Base-by-base conservation (phyloP, 176 grass and related monocot species). In the Themeda triandra region DNA sequence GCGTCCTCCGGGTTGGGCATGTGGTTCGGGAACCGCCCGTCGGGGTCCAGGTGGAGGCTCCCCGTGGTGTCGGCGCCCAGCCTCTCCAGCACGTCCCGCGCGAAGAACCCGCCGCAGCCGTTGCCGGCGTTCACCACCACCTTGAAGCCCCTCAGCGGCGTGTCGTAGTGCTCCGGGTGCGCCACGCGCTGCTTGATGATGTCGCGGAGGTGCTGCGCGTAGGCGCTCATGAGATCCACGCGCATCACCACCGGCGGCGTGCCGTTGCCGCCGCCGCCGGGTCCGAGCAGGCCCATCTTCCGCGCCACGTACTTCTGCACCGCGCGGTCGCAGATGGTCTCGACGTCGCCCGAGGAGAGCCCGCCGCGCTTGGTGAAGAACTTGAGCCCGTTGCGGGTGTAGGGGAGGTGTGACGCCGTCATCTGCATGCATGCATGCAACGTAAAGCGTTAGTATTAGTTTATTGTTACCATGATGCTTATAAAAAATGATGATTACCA, bases 301-400 rank as follows among this genome's bases (percentile, higher is more conserved):
- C 83, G 63, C 5, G 88, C 87, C 6, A 67, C 79, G 48, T 88
- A 90, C 77, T 94, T 97, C 4, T 25, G 10, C 11, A 88, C 94
- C 2, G 92, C 94, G 37, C 83, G 65, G 30, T 94, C 90, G 45
- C 94, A 97, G 64, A 97, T 91, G 13, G 63, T 81, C 66, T 91
- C 80, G 46, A 97, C 86, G 6, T 97, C 81, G 37, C 39, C 74
- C 10, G 94, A 92, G 28, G 39, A 75, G 19, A 94, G 33, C 42
- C 94, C 92, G 2, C 92, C 94, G 69, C 66, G 82, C 68, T 83
- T 90, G 48, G 90, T 97, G 83, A 97, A 97, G 88, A 97, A 97
- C 83, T 97, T 97, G 71, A 97, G 86, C 24, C 94, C 94, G 65
- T 97, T 97, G 48, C 94, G 89, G 17, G 94, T 97, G 88, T 97